Percentiles rank a stretch among this genome's conserved stretches.
phyloP scores from a whole-genome alignment of 108 stramenopile genomes.

The Cyclotella sp. region DNA sequence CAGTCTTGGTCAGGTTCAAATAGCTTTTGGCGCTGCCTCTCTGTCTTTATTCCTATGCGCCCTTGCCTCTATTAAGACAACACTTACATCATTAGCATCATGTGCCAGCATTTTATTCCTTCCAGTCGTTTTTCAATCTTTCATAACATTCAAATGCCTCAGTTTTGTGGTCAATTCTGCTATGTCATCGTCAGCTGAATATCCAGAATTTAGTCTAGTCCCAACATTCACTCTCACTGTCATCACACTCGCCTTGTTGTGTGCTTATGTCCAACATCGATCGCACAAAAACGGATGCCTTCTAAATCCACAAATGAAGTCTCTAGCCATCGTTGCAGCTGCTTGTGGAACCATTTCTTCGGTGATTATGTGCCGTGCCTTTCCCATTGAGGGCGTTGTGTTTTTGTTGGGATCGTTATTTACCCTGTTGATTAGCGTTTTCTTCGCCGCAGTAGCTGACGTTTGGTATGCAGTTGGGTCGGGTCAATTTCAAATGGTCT shows the following conservation, averaged over 20 bases:
- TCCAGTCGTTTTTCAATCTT: background rate
- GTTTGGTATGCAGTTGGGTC: conserved; percentile 56
- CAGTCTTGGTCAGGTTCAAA: background rate
- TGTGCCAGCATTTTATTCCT: background rate
- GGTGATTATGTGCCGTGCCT: background rate
- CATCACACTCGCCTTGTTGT: conserved; percentile 27
- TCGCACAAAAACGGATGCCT: conserved; percentile 46
- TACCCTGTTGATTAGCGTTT: conserved; percentile 3
- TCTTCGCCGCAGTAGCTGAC: conserved; percentile 39
- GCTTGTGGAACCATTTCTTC: conserved; percentile 24
- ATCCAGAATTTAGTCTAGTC: conserved; percentile 9
- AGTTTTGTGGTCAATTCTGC: background rate
- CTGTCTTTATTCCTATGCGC: conserved; percentile 27
- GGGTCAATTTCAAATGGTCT: conserved; percentile 58
- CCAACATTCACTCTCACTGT: conserved; percentile 19
- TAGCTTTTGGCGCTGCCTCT: conserved; percentile 17
- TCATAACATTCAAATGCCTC: background rate
- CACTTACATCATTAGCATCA: background rate
- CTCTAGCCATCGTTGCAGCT: conserved; percentile 26
- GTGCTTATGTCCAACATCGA: conserved; percentile 29
- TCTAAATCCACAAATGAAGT: conserved; percentile 40
- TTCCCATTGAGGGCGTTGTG: background rate
- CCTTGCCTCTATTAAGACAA: conserved; percentile 20
- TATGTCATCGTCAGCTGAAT: background rate
- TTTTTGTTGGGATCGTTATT: conserved; percentile 25